Evolutionary conservation across 768 basidiomycete species (phyloP).

Genomic region (Pleurotus tuber-regium): DNA sequence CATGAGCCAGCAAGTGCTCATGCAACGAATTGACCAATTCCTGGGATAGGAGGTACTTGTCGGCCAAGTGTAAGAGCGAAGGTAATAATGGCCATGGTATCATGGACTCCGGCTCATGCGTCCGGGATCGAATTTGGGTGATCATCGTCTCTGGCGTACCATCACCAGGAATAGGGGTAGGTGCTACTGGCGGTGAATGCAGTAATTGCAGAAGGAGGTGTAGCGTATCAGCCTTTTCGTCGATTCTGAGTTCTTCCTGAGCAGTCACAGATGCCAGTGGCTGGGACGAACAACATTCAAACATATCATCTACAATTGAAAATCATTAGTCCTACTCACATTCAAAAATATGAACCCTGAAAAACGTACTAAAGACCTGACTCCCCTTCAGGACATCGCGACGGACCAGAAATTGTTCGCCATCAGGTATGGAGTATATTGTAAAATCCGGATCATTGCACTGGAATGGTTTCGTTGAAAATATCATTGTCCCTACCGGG

Average conservation of each 20-base stretch:
- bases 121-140: slow-evolving; percentile 25
- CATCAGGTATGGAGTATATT: slow-evolving; percentile 54
- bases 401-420: slow-evolving; percentile 45
- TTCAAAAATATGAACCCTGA: slow-evolving; percentile 10
- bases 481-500: not conserved
- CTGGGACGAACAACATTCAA: slow-evolving; percentile 42
- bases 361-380: slow-evolving; percentile 59
- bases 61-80: slow-evolving; percentile 52
- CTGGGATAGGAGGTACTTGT: slow-evolving; percentile 62
- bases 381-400: slow-evolving; percentile 50
- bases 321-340: slow-evolving; percentile 11
- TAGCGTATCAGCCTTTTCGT: slow-evolving; percentile 49
- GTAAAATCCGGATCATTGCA: slow-evolving; percentile 53
- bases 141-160: slow-evolving; percentile 27
- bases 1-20: slow-evolving; percentile 54
- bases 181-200: slow-evolving; percentile 51
- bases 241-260: slow-evolving; percentile 44
- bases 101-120: slow-evolving; percentile 41
- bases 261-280: slow-evolving; percentile 21
- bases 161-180: slow-evolving; percentile 25
- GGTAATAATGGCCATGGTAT: slow-evolving; percentile 68
- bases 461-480: slow-evolving; percentile 29
- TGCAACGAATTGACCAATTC: slow-evolving; percentile 40
- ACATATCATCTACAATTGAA: slow-evolving; percentile 59
- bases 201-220: slow-evolving; percentile 53